Percentiles rank a stretch among this genome's conserved stretches.
Evolutionary conservation across 768 basidiomycete species (phyloP).

Genomic region (Trametes punicea): DNA sequence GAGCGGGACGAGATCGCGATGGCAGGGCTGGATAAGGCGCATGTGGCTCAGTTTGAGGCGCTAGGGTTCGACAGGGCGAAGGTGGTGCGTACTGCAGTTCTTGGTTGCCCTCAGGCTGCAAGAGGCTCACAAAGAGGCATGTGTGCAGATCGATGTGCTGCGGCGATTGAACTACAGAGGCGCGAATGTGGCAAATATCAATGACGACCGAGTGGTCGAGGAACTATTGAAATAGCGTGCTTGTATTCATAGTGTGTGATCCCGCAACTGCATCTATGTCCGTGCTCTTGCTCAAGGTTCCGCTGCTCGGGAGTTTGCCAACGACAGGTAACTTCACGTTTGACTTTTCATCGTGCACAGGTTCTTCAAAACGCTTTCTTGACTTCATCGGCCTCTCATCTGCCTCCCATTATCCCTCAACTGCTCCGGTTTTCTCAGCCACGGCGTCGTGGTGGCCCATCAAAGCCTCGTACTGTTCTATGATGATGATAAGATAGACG

Average conservation of each 20-base stretch:
- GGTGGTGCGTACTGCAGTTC: slow-evolving; percentile 60
- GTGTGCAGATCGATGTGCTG: slow-evolving; percentile 76
- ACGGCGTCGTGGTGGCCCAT: too few relatives aligned
- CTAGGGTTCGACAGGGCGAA: slow-evolving; percentile 81
- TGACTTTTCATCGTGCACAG: too few relatives aligned
- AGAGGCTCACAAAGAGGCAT: background rate
- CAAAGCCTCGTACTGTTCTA: too few relatives aligned
- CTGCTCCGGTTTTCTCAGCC: too few relatives aligned
- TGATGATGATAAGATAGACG: slow-evolving; percentile 1
- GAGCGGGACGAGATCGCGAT: slow-evolving; percentile 51
- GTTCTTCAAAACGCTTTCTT: too few relatives aligned
- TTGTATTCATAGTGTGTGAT: slow-evolving; percentile 13
- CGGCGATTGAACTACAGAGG: slow-evolving; percentile 86
- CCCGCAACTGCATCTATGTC: background rate
- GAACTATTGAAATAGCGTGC: slow-evolving; percentile 69
- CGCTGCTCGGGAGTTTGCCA: background rate
- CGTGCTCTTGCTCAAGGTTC: background rate
- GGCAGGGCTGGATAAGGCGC: slow-evolving; percentile 79
- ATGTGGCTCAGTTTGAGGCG: slow-evolving; percentile 80
- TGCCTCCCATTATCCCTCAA: too few relatives aligned
- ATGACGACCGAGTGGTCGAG: slow-evolving; percentile 82
- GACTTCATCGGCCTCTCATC: too few relatives aligned
- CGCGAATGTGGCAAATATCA: slow-evolving; percentile 72
- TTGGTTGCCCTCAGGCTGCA: background rate
- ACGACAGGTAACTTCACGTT: background rate